phyloP scores from a whole-genome alignment of 176 grass and related monocot genomes.

The Luzula sylvatica region DNA sequence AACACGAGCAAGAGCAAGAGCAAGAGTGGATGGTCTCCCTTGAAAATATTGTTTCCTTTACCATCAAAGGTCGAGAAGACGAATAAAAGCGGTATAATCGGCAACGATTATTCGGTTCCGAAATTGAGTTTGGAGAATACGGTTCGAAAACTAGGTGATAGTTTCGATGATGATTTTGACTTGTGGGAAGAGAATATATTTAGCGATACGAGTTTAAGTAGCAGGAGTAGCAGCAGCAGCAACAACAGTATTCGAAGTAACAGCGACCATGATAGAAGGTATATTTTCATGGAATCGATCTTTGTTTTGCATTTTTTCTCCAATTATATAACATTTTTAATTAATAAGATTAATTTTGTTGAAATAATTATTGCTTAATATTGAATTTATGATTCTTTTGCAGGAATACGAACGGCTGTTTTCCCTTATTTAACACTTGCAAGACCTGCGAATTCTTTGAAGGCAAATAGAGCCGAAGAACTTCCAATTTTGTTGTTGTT shows the following conservation, averaged over 20 bases:
- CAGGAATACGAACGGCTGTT: constrained; percentile 28
- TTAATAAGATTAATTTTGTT: background rate
- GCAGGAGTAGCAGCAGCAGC: constrained; percentile 1
- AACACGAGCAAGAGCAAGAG: constrained; percentile 7
- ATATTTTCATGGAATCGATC: background rate
- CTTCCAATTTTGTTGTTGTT: too few species aligned
- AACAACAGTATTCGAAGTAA: background rate
- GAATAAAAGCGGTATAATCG: constrained; percentile 2
- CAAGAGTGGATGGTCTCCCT: constrained; percentile 14
- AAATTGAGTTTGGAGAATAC: background rate
- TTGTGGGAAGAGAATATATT: background rate
- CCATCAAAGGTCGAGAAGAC: background rate
- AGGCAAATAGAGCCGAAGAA: too few species aligned
- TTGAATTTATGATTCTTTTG: background rate
- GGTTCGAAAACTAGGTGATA: background rate
- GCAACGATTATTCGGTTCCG: background rate
- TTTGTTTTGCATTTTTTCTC: too few species aligned
- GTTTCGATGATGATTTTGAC: background rate
- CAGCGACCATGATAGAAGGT: background rate
- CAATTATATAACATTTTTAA: background rate
- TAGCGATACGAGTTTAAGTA: background rate
- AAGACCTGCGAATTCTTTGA: background rate
- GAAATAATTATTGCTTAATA: too few species aligned
- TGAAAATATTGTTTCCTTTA: constrained; percentile 22
- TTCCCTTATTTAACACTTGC: constrained; percentile 14